Evolutionary conservation across 495 filamentous ascomycete genomes (phyloP).

Genomic region (Podospora pseudocomata): DNA sequence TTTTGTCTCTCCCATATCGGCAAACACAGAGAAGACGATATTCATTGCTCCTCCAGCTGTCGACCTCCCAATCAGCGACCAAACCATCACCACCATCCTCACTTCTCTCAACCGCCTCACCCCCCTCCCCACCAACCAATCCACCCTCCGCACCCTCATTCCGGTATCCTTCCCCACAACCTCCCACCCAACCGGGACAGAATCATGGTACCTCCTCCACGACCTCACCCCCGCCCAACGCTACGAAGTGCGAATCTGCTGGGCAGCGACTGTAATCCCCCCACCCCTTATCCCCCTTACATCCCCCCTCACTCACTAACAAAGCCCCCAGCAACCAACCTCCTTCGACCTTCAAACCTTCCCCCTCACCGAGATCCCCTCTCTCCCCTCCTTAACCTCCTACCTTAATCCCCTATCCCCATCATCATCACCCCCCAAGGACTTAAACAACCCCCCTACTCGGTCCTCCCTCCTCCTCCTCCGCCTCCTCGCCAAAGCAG

Average conservation of each 20-base stretch:
- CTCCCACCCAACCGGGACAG: slow-evolving; percentile 51
- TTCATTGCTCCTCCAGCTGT: slow-evolving; percentile 66
- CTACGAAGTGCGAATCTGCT: slow-evolving; percentile 92
- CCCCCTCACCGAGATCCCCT: neutral
- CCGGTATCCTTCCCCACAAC: slow-evolving; percentile 61
- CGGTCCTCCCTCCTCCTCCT: slow-evolving; percentile 66
- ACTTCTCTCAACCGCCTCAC: slow-evolving; percentile 58
- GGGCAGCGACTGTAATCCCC: slow-evolving; percentile 74
- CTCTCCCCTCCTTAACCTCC: slow-evolving; percentile 11
- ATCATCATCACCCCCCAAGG: slow-evolving; percentile 4
- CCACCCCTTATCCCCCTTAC: neutral
- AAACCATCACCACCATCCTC: slow-evolving; percentile 61
- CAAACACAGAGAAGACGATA: slow-evolving; percentile 89
- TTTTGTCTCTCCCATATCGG: slow-evolving; percentile 28
- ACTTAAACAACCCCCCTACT: slow-evolving; percentile 21
- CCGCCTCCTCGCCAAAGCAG: slow-evolving; percentile 69
- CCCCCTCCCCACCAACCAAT: slow-evolving; percentile 25
- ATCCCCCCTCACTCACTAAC: neutral
- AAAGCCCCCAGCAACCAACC: slow-evolving; percentile 20
- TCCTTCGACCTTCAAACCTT: neutral
- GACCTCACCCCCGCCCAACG: slow-evolving; percentile 66
- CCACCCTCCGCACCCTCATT: slow-evolving; percentile 57
- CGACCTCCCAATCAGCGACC: slow-evolving; percentile 51
- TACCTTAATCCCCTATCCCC: slow-evolving; percentile 22
- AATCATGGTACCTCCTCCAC: slow-evolving; percentile 82